These are phyloP conservation scores for Clarkia xantiana DNA, from an alignment of 345 rosid species.

Conservation along the genomic window DNA sequence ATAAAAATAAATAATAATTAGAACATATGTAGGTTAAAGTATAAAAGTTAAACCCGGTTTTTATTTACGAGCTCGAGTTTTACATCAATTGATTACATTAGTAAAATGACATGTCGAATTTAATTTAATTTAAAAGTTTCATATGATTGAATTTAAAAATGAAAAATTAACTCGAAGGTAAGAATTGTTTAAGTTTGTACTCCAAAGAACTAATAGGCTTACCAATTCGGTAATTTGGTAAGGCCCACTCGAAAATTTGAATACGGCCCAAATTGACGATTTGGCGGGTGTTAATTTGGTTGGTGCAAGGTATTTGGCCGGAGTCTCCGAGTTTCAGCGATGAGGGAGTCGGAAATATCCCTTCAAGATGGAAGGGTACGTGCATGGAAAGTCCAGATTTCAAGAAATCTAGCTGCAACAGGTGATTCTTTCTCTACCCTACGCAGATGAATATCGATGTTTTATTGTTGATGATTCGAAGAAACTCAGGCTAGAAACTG, in stretches of 20 bases:
- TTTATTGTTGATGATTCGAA: no score
- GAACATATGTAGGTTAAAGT: no score
- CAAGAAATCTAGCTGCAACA: conserved; percentile 47
- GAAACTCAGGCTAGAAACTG: background rate
- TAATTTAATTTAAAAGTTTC: no score
- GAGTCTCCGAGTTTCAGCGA: conserved; percentile 57
- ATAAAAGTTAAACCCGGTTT: no score
- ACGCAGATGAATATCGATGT: background rate
- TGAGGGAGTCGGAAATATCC: conserved; percentile 35
- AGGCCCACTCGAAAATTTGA: background rate
- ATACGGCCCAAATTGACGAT: background rate
- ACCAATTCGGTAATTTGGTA: background rate
- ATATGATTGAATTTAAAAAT: no score
- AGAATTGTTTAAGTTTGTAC: no score
- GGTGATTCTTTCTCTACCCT: conserved; percentile 19
- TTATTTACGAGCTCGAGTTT: no score
- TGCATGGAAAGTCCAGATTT: conserved; percentile 50
- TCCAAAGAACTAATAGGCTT: background rate
- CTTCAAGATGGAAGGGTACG: conserved; percentile 50
- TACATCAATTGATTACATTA: no score
- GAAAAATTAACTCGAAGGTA: no score
- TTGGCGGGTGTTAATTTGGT: background rate
- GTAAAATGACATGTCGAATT: no score
- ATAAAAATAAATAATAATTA: background rate
- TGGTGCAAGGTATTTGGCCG: conserved; percentile 45